Evolutionary conservation across 1,284 basidiomycete species (phyloP).

Genomic region (Fomitopsis palustris): DNA sequence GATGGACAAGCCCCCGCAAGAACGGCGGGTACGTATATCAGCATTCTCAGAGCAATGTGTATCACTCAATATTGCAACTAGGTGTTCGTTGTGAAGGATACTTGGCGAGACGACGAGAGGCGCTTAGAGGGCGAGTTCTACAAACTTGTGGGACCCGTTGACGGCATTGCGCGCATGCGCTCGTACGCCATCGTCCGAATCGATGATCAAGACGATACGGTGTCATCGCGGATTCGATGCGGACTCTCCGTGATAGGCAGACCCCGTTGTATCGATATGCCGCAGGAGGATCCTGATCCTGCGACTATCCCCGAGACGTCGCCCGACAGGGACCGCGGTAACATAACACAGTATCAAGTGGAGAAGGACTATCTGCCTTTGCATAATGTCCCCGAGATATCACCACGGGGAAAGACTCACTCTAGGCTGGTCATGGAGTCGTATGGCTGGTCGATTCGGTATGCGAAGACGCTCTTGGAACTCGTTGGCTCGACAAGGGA

Average conservation of each 20-base stretch:
- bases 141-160: not conserved
- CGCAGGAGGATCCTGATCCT: too few relatives aligned
- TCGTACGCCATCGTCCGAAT: not conserved
- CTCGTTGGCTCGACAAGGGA: not conserved
- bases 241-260: too few relatives aligned
- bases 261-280: too few relatives aligned
- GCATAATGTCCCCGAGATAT: too few relatives aligned
- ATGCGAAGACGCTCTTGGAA: not conserved
- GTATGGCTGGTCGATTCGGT: not conserved
- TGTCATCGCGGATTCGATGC: too few relatives aligned
- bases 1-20: not conserved
- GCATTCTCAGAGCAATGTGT: not conserved
- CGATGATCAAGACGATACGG: not conserved
- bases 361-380: not conserved
- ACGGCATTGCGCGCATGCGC: not conserved
- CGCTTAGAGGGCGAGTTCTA: constrained; percentile 10
- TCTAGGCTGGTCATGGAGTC: not conserved
- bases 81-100: constrained; percentile 9
- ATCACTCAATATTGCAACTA: not conserved
- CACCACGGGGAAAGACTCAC: not conserved
- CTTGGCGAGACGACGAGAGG: constrained; percentile 9
- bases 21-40: constrained; percentile 1
- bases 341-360: not conserved
- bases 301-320: too few relatives aligned
- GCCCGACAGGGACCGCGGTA: too few relatives aligned